Percentiles rank a stretch among this genome's conserved stretches.
Evolutionary conservation across 305 asterid species (phyloP).

Genomic region (Stenogyne calaminthoides): DNA sequence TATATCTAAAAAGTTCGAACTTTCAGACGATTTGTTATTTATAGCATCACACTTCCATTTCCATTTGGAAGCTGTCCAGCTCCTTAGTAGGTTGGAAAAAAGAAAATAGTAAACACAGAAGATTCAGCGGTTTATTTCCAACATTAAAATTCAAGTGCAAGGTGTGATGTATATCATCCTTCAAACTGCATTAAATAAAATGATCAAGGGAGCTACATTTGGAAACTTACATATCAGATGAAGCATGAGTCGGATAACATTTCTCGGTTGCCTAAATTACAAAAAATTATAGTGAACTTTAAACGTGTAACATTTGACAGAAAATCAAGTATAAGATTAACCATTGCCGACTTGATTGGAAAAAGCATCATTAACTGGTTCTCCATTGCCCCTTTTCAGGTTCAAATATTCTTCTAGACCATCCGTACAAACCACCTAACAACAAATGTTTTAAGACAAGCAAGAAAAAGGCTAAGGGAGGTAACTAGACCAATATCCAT

Average conservation of each 20-base stretch:
- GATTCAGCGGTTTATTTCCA: background rate
- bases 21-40: too few species aligned
- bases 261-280: background rate
- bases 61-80: background rate
- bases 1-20: too few species aligned
- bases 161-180: background rate
- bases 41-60: slow-evolving; percentile 6
- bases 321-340: background rate
- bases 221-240: background rate
- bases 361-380: slow-evolving; percentile 27
- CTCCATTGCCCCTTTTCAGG: background rate
- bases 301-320: background rate
- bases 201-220: background rate
- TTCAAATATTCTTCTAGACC: slow-evolving; percentile 33
- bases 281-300: background rate
- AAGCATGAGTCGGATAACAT: background rate
- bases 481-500: background rate
- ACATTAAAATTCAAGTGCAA: slow-evolving; percentile 4
- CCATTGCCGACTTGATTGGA: slow-evolving; percentile 16
- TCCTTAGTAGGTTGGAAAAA: background rate
- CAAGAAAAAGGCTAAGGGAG: background rate
- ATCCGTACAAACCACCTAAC: slow-evolving; percentile 28
- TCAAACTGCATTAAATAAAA: slow-evolving; percentile 2
- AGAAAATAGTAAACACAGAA: background rate
- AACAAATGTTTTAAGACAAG: background rate